Conservation (phyloP, 805 yeast genomes). For the Brettanomyces naardenensis region DNA sequence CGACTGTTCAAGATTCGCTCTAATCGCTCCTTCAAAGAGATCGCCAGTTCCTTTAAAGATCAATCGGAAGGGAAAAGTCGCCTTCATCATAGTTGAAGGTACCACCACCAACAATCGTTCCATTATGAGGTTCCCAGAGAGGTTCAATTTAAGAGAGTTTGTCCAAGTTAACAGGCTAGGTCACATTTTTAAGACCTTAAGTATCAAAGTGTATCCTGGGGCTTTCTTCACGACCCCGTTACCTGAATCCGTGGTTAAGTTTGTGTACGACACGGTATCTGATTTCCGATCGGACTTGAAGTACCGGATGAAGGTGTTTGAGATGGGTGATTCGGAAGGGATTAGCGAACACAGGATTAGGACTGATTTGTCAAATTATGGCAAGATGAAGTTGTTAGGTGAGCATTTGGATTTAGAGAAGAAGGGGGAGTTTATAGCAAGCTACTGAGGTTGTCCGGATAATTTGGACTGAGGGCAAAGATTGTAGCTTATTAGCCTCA, state of each 20-base stretch:
- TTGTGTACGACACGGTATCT: constrained; percentile 8
- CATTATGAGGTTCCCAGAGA: constrained; percentile 45
- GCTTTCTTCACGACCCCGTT: constrained; percentile 28
- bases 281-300: constrained; percentile 8
- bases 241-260: constrained; percentile 14
- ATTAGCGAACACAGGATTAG: constrained; percentile 12
- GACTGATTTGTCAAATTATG: constrained; percentile 31
- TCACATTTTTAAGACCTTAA: constrained; percentile 28
- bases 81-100: constrained; percentile 68
- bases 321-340: constrained; percentile 4
- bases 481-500: no score
- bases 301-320: constrained; percentile 19
- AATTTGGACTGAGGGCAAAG: no score
- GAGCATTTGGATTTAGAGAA: constrained; percentile 32
- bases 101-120: constrained; percentile 81
- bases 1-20: constrained; percentile 14
- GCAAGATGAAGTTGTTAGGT: constrained; percentile 43
- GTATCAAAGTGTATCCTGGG: constrained; percentile 31
- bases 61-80: constrained; percentile 25
- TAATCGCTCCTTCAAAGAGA: constrained; percentile 6
- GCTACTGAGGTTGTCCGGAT: no score
- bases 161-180: constrained; percentile 2
- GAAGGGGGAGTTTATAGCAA: constrained; percentile 37
- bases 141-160: constrained; percentile 15
- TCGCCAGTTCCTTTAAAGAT: background rate